Percentiles rank a stretch among this genome's conserved stretches.
phyloP scores from a whole-genome alignment of 176 grass and related monocot genomes.

The Carex kokanica region DNA sequence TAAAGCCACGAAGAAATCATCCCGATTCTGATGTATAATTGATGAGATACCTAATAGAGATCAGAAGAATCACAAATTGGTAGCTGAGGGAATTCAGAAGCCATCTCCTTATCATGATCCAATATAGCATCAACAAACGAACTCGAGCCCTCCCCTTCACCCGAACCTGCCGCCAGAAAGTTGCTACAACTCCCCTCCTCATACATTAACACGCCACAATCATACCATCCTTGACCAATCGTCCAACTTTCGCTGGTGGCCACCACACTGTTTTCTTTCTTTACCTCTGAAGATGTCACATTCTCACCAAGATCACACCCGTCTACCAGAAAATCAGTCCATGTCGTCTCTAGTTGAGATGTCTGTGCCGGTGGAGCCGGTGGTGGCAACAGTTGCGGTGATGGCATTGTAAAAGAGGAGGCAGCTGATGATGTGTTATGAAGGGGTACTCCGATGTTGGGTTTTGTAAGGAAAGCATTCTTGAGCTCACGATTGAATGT shows the following conservation, averaged over 20 bases:
- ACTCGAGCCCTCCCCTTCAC: conserved; percentile 39
- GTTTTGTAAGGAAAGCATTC: conserved; percentile 29
- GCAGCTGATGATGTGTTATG: conserved; percentile 18
- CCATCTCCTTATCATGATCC: conserved; percentile 73
- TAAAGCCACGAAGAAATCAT: neutral
- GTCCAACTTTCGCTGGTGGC: neutral
- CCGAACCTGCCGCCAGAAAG: neutral
- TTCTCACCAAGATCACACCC: conserved; percentile 9
- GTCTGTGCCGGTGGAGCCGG: conserved; percentile 41
- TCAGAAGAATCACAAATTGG: conserved; percentile 30
- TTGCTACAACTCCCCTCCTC: conserved; percentile 13
- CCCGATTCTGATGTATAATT: neutral
- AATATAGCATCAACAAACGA: conserved; percentile 87
- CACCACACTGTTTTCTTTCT: neutral
- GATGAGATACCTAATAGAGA: conserved; percentile 15
- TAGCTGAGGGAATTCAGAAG: conserved; percentile 19
- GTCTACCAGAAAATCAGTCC: conserved; percentile 39
- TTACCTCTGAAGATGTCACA: neutral
- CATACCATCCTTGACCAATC: neutral
- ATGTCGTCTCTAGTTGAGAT: conserved; percentile 15
- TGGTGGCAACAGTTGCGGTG: conserved; percentile 26
- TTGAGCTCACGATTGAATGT: conserved; percentile 44
- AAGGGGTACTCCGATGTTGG: conserved; percentile 14
- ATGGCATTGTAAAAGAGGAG: conserved; percentile 18
- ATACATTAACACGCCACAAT: neutral